phyloP scores from a whole-genome alignment of 768 basidiomycete genomes.

The Hericium erinaceus region DNA sequence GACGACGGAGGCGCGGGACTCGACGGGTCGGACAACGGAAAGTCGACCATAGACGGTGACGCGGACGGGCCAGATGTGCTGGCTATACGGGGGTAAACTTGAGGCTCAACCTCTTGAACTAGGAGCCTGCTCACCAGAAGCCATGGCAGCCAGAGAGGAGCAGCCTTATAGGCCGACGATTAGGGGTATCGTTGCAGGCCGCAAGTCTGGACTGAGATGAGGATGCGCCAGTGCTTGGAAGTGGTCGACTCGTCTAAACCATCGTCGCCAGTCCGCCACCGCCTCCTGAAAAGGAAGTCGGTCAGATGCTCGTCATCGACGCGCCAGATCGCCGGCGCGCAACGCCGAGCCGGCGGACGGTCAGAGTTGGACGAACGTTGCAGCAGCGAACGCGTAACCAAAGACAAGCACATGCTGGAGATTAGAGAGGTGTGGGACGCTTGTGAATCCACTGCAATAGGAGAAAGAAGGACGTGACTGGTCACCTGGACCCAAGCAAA shows the following conservation, averaged over 20 bases:
- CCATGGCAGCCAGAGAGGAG: not conserved
- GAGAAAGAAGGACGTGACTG: no score
- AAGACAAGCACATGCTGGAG: no score
- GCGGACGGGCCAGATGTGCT: not conserved
- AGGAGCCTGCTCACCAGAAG: not conserved
- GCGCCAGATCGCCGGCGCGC: no score
- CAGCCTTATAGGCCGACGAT: not conserved
- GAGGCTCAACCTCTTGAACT: not conserved
- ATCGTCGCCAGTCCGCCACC: not conserved
- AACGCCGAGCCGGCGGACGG: no score
- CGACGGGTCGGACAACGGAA: constrained; percentile 12
- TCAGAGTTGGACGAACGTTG: no score
- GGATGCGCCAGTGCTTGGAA: not conserved
- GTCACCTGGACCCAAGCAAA: no score
- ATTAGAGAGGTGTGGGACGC: no score
- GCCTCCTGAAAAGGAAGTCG: not conserved
- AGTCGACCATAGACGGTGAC: constrained; percentile 4
- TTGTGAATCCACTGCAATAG: no score
- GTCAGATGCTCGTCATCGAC: not conserved
- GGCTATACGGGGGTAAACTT: not conserved
- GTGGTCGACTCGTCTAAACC: not conserved
- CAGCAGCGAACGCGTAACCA: no score
- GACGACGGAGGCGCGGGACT: not conserved
- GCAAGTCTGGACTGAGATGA: not conserved
- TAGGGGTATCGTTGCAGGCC: not conserved